Conservation (phyloP, 192 early-diverging fungal species). For the Entophlyctis helioformis region DNA sequence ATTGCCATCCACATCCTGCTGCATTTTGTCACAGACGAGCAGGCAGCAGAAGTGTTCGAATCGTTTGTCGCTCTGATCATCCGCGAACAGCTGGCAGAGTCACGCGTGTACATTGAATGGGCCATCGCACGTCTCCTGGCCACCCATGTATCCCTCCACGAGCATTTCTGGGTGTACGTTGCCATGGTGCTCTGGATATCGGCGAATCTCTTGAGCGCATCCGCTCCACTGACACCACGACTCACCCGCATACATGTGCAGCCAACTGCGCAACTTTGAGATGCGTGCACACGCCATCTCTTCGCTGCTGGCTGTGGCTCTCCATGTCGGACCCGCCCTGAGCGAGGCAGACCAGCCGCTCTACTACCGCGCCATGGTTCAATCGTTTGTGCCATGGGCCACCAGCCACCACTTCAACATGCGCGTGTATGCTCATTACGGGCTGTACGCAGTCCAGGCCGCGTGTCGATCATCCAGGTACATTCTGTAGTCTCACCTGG, state of each 20-base stretch:
- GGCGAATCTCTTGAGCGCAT: too few relatives aligned
- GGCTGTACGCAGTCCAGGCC: conserved; percentile 1
- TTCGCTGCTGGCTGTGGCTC: conserved; percentile 27
- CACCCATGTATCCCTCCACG: not conserved
- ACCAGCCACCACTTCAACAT: conserved; percentile 25
- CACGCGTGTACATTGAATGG: conserved; percentile 37
- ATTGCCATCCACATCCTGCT: not conserved
- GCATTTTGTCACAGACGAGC: not conserved
- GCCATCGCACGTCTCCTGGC: conserved; percentile 10
- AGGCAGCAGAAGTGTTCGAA: not conserved
- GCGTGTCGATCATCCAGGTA: conserved; percentile 4
- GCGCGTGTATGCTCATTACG: conserved; percentile 22
- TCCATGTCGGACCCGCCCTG: conserved; percentile 20
- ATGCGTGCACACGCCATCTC: conserved; percentile 22
- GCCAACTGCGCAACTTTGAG: conserved; percentile 16
- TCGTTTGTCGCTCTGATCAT: not conserved
- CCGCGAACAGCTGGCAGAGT: too few relatives aligned
- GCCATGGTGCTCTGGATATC: not conserved
- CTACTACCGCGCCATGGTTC: conserved; percentile 12
- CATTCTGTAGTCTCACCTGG: not conserved
- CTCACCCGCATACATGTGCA: not conserved
- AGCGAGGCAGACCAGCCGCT: conserved; percentile 3
- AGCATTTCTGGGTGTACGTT: conserved; percentile 1
- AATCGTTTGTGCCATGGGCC: conserved; percentile 15
- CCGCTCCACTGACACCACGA: too few relatives aligned